Conservation (phyloP, 192 early-diverging fungal genomes). For the Coemansia aciculifera region DNA sequence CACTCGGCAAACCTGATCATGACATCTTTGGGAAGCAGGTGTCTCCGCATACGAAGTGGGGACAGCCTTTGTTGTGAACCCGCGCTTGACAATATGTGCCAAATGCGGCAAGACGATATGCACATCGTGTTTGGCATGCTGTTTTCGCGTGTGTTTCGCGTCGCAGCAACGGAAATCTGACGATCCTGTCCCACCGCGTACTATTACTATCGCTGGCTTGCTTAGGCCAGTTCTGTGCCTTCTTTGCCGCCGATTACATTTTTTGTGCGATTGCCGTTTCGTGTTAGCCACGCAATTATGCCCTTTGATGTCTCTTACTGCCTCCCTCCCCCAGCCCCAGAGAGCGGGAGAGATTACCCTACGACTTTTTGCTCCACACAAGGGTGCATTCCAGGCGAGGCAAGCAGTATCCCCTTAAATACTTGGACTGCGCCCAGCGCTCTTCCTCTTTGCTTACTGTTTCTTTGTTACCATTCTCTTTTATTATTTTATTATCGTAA, state of each 20-base stretch:
- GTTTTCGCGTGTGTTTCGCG: constrained; percentile 10
- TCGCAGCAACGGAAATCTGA: constrained; percentile 9
- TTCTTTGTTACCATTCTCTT: background rate
- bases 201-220: background rate
- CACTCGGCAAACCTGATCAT: background rate
- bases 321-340: background rate
- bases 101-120: constrained; percentile 3
- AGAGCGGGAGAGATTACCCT: background rate
- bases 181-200: background rate
- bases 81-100: background rate
- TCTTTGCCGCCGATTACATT: background rate
- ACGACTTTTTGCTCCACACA: constrained; percentile 2
- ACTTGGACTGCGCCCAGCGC: background rate
- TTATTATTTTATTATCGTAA: background rate
- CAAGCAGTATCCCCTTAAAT: constrained; percentile 8
- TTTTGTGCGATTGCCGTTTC: constrained; percentile 5
- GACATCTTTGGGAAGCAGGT: background rate
- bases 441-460: constrained; percentile 1
- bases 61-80: background rate
- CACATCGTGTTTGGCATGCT: background rate
- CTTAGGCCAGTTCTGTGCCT: background rate
- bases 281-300: constrained; percentile 5
- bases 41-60: background rate
- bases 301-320: constrained; percentile 3
- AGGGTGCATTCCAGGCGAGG: background rate